Evolutionary conservation across 139 green algal genomes (phyloP).

Genomic region (Chlorella sp.): DNA sequence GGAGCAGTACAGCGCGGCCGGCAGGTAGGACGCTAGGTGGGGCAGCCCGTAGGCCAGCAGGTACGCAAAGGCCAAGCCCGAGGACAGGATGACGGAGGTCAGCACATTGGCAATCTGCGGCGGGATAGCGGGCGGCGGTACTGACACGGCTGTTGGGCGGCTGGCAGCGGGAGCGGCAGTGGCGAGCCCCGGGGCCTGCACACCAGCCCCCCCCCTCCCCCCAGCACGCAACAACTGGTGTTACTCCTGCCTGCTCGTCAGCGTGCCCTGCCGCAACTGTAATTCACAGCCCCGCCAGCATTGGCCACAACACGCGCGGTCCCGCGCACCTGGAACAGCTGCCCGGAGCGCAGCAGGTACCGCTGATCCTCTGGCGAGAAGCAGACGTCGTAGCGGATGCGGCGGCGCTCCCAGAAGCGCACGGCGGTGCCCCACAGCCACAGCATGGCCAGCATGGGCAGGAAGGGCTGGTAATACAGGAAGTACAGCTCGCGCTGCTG

Average conservation of each 20-base stretch:
- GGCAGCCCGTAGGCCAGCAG: conserved; percentile 11
- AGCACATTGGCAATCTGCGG: conserved; percentile 39
- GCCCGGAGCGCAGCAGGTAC: conserved; percentile 50
- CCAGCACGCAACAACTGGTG: neutral
- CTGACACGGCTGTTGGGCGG: too few species aligned
- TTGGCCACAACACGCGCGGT: neutral
- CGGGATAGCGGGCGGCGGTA: too few species aligned
- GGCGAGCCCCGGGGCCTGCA: neutral
- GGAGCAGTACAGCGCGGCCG: conserved; percentile 59
- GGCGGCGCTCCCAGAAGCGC: conserved; percentile 54
- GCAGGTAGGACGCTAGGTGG: conserved; percentile 31
- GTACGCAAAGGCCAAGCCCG: conserved; percentile 44
- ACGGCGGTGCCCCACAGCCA: conserved; percentile 80
- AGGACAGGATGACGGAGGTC: conserved; percentile 42
- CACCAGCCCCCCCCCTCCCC: neutral
- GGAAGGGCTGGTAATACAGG: conserved; percentile 59
- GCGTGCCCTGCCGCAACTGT: too few species aligned
- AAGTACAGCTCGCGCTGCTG: neutral
- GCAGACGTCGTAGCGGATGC: conserved; percentile 73
- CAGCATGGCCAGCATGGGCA: conserved; percentile 74
- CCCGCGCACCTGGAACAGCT: conserved; percentile 46
- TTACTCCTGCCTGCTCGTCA: too few species aligned
- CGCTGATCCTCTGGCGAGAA: conserved; percentile 67
- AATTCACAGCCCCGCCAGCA: neutral
- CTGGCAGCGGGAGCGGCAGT: neutral